Base-by-base conservation (phyloP, 371 early-diverging fungal species). In the Batkoa obscura region DNA sequence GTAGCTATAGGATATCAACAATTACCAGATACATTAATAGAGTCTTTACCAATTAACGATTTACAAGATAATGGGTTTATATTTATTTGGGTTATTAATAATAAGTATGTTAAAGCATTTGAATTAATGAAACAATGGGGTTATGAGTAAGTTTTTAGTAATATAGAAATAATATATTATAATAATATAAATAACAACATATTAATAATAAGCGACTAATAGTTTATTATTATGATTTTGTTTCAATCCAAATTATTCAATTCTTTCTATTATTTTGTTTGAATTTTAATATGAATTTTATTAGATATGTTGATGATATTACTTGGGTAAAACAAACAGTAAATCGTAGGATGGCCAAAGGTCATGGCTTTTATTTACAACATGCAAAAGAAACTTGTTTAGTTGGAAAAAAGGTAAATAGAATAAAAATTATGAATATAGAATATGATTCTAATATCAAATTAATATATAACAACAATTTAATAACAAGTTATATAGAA, bases 321-420 rank as follows among this genome's bases (percentile, higher is more conserved):
- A 84, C 90, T 4, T 94, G 94, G 94, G 90, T 94, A 17, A 94
- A 94, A 64, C 90, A 89, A 56, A 91, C 92, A 3, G 90, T 90
- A 52, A 89, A 90, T 66, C 78, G 92, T 43, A 76, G 92, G 59
- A 86, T 91, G 88, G 92, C 94, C 2, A 91, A 91, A 61, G 91
- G 94, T 8, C 92, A 91, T 63, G 94, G 94, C 17, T 90, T 90
- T 63, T 94, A 91, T 58, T 67, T 94, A 56, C 92, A 94, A 62
- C 94, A 94, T 60, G 92, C 94, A 30, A 94, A 94, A 64, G 94
- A 94, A 65, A 89, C 92, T 3, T 94, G 94, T 68, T 68, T 94
- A 48, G 85, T 94, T 1, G 94, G 90, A 6, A 82, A 78, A 60
- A 89, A 89, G 71, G 81, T 73, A 67, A 58, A 47, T 39, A 41